Base-by-base conservation (phyloP, 345 rosid genomes). In the Hevea brasiliensis region DNA sequence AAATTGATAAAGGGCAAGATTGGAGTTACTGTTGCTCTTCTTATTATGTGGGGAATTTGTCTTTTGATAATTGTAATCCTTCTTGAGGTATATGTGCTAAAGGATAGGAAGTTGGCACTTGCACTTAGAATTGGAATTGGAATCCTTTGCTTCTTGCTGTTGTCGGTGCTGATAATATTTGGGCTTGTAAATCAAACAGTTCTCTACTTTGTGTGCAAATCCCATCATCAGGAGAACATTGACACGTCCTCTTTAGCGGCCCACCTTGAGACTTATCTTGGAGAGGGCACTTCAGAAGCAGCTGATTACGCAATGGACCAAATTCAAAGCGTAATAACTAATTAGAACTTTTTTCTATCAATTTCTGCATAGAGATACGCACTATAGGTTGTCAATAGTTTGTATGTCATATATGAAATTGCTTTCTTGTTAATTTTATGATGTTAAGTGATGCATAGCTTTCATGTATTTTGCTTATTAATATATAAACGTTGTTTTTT, bases 1-100 rank as follows among this genome's bases (percentile, higher is more conserved):
- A 40, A 45, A 42, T 47, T 71, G 74, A 58, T 71, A 12, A 60
- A 71, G 47, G 74, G 74, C 8, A 71, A 71, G n/a, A 20, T 48
- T 13, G 63, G 65, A 21, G 27, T 47, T 18, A 32, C 74, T 2
- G 57, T 47, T 45, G 74, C 57, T 58, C n/a, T 60, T 21, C 44
- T 71, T 35, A n/a, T 71, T 32, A 1, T 60, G 65, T 27, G 59
- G n/a, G 66, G 66, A 45, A 4, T 76, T 76, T 3, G 86, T 82
- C 42, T 65, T 21, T 13, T 15, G 21, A n/a, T 59, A 2, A 56
- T 79, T 8, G 61, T 66, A n/a, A 0, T 24, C 1, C 53, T 47
- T 8, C 85, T 82, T 55, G 56, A 76, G 53, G 41, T 11, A 18
- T 29, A 72, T 61, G 87, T 81, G 42, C 81, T 85, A 37, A 29